A percentile compares a stretch with the other conserved stretches of the same genome.
phyloP scores from a whole-genome alignment of 2,329 filamentous ascomycete genomes.

The Exophiala bonariae region DNA sequence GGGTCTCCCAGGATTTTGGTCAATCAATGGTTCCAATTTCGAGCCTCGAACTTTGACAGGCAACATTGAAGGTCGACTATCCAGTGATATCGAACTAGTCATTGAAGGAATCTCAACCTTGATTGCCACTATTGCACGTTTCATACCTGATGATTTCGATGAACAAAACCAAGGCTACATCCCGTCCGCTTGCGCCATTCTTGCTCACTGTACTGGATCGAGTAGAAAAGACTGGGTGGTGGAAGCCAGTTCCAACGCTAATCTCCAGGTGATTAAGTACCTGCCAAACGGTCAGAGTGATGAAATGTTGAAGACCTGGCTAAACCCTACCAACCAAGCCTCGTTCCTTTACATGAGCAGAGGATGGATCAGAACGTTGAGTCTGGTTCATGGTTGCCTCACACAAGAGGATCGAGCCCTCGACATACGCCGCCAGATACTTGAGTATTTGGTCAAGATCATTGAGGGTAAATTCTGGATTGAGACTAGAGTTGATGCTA shows the following conservation, averaged over 20 bases:
- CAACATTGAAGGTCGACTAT: slow-evolving; percentile 27
- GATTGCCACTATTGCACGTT: slow-evolving; percentile 24
- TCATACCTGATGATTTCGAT: background rate
- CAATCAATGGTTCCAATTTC: slow-evolving; percentile 8
- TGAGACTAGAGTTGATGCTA: slow-evolving; percentile 27
- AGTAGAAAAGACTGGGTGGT: slow-evolving; percentile 40
- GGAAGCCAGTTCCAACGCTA: slow-evolving; percentile 40
- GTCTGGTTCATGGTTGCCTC: slow-evolving; percentile 39
- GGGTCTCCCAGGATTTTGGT: slow-evolving; percentile 5
- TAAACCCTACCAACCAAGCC: slow-evolving; percentile 37
- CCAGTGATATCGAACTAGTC: slow-evolving; percentile 29
- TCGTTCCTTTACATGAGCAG: slow-evolving; percentile 41
- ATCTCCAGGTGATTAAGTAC: slow-evolving; percentile 41
- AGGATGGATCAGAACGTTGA: slow-evolving; percentile 45
- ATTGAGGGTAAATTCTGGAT: slow-evolving; percentile 22
- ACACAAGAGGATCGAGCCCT: background rate
- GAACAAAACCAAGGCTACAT: slow-evolving; percentile 28
- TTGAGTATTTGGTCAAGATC: slow-evolving; percentile 15
- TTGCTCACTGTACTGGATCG: slow-evolving; percentile 42
- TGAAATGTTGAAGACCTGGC: slow-evolving; percentile 40
- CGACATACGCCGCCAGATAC: slow-evolving; percentile 8
- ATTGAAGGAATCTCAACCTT: slow-evolving; percentile 23
- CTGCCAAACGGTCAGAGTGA: slow-evolving; percentile 34
- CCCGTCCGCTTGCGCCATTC: slow-evolving; percentile 31
- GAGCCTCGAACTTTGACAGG: slow-evolving; percentile 17